Evolutionary conservation across 176 grass and related monocot species (phyloP).

Genomic region (Oryza nivara): DNA sequence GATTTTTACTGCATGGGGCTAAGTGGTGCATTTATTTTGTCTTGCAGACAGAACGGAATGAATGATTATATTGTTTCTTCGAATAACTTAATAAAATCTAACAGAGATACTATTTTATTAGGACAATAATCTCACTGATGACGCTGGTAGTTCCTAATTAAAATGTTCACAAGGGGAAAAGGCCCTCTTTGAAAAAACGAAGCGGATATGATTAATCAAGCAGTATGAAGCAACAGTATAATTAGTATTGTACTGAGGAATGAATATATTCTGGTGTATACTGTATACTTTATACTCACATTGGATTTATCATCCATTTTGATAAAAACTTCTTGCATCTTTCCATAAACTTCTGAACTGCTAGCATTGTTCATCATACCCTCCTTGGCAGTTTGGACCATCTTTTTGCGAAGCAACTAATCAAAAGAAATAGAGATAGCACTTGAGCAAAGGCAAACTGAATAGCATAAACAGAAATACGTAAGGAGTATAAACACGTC

Average conservation of each 20-base stretch:
- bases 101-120: background rate
- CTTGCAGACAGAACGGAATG: background rate
- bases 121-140: background rate
- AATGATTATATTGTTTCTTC: conserved; percentile 1
- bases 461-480: conserved; percentile 6
- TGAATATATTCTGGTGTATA: background rate
- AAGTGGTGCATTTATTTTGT: background rate
- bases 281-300: conserved; percentile 44
- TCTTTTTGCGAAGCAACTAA: conserved; percentile 76
- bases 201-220: background rate
- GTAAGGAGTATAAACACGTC: background rate
- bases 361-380: conserved; percentile 65
- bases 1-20: conserved; percentile 1
- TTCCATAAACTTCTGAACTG: conserved; percentile 77
- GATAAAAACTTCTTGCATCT: conserved; percentile 81
- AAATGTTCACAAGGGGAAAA: background rate
- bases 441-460: conserved; percentile 35
- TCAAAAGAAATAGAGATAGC: conserved; percentile 14
- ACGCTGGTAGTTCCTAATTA: background rate
- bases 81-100: background rate
- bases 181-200: background rate
- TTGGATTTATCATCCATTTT: conserved; percentile 63
- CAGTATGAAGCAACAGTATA: background rate
- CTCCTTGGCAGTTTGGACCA: conserved; percentile 79
- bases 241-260: background rate